Conservation (phyloP, 306 rosid species). For the Betula pendula region DNA sequence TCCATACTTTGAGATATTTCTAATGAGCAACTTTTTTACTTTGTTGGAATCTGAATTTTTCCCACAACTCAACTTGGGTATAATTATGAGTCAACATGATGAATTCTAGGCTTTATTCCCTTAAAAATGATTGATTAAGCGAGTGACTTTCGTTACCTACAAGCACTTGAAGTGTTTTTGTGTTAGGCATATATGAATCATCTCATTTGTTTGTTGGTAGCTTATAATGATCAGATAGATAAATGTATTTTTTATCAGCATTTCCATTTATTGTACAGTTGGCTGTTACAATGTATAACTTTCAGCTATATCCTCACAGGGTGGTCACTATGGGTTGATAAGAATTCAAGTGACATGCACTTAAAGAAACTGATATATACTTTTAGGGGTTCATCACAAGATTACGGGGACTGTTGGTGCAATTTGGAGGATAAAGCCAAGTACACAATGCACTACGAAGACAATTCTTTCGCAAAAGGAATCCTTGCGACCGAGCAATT, state of each 20-base stretch:
- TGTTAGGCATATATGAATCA: not conserved
- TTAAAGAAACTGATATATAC: too few relatives aligned
- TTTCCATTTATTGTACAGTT: conserved; percentile 47
- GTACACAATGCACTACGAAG: too few relatives aligned
- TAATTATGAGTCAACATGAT: not conserved
- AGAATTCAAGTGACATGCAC: too few relatives aligned
- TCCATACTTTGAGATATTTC: not conserved
- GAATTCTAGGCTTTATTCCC: not conserved
- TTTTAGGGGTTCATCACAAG: too few relatives aligned
- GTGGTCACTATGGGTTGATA: too few relatives aligned
- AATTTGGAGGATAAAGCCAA: too few relatives aligned
- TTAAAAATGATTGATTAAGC: not conserved
- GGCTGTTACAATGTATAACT: conserved; percentile 65
- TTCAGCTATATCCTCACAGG: conserved; percentile 83
- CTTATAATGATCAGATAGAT: conserved; percentile 14
- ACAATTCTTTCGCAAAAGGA: too few relatives aligned
- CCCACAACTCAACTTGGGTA: not conserved
- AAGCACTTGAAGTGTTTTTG: not conserved
- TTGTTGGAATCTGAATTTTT: not conserved
- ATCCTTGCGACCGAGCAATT: too few relatives aligned
- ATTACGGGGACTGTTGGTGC: too few relatives aligned
- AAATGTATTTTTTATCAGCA: conserved; percentile 1
- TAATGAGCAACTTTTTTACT: too few relatives aligned
- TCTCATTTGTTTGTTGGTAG: conserved; percentile 7
- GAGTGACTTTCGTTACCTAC: not conserved